Evolutionary conservation across 805 yeast genomes (phyloP).

Genomic region (Komagataella ulmi): DNA sequence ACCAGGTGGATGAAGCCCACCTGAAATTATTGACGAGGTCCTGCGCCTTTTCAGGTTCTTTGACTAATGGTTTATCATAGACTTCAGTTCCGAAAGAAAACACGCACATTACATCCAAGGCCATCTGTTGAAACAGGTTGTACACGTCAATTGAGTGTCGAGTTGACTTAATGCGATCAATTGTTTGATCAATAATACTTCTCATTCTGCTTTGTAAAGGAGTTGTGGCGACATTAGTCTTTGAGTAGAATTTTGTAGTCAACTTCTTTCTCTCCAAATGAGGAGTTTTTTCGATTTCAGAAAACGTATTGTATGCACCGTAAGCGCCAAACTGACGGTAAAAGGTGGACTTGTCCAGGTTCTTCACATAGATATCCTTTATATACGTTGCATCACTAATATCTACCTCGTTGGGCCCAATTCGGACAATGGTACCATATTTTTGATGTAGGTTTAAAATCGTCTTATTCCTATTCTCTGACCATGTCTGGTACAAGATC

Average conservation of each 20-base stretch:
- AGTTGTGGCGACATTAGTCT: constrained; percentile 21
- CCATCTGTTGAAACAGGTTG: constrained; percentile 52
- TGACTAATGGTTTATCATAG: constrained; percentile 30
- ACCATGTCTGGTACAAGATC: constrained; percentile 27
- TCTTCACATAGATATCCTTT: constrained; percentile 40
- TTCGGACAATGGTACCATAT: constrained; percentile 51
- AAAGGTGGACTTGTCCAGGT: constrained; percentile 44
- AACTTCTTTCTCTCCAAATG: constrained; percentile 31
- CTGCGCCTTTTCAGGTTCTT: constrained; percentile 21
- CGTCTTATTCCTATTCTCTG: constrained; percentile 32
- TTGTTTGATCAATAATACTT: constrained; percentile 16
- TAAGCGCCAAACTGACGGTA: constrained; percentile 49
- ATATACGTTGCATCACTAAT: constrained; percentile 36
- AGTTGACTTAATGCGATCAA: constrained; percentile 11
- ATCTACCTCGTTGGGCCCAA: constrained; percentile 50
- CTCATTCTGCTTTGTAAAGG: constrained; percentile 20
- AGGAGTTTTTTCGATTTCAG: constrained; percentile 31
- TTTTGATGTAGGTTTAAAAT: constrained; percentile 36
- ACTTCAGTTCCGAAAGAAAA: constrained; percentile 39
- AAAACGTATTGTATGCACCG: constrained; percentile 45
- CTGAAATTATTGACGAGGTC: constrained; percentile 29
- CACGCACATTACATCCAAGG: constrained; percentile 55
- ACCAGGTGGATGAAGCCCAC: constrained; percentile 43
- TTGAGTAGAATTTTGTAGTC: constrained; percentile 30
- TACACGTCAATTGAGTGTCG: constrained; percentile 35